Percentiles rank a stretch among this genome's conserved stretches.
These are phyloP conservation scores for Trichoderma arundinaceum DNA, from an alignment of 2,329 filamentous ascomycete species.

Conservation along the genomic window DNA sequence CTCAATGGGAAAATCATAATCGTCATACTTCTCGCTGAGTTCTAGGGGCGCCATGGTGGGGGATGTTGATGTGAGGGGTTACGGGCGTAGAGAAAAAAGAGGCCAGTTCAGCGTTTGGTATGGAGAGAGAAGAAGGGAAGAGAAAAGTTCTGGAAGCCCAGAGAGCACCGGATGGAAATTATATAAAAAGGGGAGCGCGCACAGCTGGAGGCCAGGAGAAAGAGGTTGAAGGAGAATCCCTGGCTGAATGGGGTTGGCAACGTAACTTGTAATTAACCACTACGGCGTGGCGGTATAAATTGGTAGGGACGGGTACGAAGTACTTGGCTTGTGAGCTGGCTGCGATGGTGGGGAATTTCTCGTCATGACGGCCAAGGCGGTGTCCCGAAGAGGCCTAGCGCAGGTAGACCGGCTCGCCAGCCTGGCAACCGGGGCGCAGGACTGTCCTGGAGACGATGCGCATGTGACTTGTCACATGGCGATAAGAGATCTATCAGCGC, in stretches of 20 bases:
- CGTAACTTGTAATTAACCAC: conserved; percentile 30
- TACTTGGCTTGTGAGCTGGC: conserved; percentile 13
- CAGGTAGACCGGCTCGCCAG: not conserved
- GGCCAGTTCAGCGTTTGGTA: not conserved
- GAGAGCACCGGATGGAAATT: conserved; percentile 17
- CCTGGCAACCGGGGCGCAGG: not conserved
- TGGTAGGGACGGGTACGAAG: not conserved
- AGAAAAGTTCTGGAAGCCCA: conserved; percentile 13
- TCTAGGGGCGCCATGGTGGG: conserved; percentile 59
- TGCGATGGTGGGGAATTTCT: conserved; percentile 18
- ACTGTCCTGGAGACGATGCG: too few relatives aligned
- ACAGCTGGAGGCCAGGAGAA: not conserved
- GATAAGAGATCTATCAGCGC: conserved; percentile 31
- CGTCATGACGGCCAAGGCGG: conserved; percentile 24
- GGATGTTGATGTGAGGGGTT: conserved; percentile 29
- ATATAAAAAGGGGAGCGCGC: conserved; percentile 26
- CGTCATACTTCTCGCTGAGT: conserved; percentile 88
- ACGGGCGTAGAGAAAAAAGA: not conserved
- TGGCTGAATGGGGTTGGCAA: conserved; percentile 25
- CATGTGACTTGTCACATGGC: conserved; percentile 38
- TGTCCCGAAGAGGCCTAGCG: conserved; percentile 17
- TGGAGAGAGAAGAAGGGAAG: not conserved
- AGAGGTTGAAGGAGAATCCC: conserved; percentile 28
- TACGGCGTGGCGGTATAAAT: conserved; percentile 32
- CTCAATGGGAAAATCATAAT: conserved; percentile 90